A percentile compares a stretch with the other conserved stretches of the same genome.
Evolutionary conservation across 257 asterid species (phyloP).

Genomic region (Petunia secreta): DNA sequence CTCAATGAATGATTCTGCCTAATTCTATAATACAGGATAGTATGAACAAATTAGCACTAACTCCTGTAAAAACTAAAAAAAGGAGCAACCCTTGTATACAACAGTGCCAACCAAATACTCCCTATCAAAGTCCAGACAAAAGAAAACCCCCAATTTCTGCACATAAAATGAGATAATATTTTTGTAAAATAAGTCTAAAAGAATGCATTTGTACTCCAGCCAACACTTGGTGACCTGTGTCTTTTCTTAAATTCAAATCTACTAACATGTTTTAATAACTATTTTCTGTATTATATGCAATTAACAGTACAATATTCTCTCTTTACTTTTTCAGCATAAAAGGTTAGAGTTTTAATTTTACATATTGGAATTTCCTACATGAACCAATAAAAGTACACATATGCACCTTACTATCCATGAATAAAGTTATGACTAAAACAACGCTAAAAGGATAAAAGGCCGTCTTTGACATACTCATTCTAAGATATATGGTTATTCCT

Average conservation of each 20-base stretch:
- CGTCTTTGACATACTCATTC: no score
- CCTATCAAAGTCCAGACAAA: neutral
- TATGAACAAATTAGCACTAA: conserved; percentile 41
- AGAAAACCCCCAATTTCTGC: conserved; percentile 16
- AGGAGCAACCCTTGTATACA: neutral
- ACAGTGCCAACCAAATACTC: neutral
- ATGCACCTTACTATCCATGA: no score
- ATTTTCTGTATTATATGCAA: no score
- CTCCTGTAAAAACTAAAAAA: neutral
- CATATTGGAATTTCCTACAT: no score
- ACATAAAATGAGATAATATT: conserved; percentile 19
- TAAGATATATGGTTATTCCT: no score
- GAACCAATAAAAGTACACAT: no score
- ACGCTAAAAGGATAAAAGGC: no score
- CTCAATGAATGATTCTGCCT: conserved; percentile 18
- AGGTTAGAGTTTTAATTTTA: no score
- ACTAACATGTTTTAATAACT: no score
- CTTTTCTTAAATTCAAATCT: neutral
- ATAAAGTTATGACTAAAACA: no score
- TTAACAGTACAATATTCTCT: no score
- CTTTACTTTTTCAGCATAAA: no score
- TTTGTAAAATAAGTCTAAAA: conserved; percentile 26
- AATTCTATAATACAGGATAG: conserved; percentile 49
- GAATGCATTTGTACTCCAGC: neutral
- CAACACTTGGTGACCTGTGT: neutral